These are phyloP conservation scores for Haplographium delicatum DNA, from an alignment of 495 filamentous ascomycete species.

Conservation along the genomic window DNA sequence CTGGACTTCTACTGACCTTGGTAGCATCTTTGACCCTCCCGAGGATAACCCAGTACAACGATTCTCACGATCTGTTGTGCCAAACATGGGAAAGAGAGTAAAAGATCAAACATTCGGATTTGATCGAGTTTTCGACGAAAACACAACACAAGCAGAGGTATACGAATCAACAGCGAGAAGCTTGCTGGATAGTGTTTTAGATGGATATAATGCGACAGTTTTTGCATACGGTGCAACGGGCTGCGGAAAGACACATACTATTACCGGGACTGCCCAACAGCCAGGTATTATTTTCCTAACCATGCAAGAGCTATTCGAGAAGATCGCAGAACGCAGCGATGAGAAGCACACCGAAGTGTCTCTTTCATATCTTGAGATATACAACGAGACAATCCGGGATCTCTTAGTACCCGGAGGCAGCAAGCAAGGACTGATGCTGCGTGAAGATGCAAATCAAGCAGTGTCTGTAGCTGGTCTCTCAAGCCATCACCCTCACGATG, in stretches of 20 bases:
- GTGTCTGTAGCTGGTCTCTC: conserved; percentile 91
- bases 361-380: conserved; percentile 96
- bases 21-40: conserved; percentile 92
- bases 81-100: conserved; percentile 76
- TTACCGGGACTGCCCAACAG: conserved; percentile 88
- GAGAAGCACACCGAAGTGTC: conserved; percentile 89
- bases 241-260: conserved; percentile 98
- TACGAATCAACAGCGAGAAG: conserved; percentile 90
- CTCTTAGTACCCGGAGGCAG: conserved; percentile 80
- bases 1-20: conserved; percentile 18
- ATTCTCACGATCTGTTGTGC: conserved; percentile 77
- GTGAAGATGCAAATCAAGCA: conserved; percentile 89
- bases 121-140: conserved; percentile 96
- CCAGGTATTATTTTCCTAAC: conserved; percentile 98
- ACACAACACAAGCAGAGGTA: conserved; percentile 84
- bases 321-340: conserved; percentile 75
- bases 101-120: conserved; percentile 99
- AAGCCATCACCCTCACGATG: conserved; percentile 77
- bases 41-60: conserved; percentile 94
- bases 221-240: conserved; percentile 98
- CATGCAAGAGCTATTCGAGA: conserved; percentile 97
- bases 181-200: conserved; percentile 89
- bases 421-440: conserved; percentile 85
- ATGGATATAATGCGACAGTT: conserved; percentile 98
- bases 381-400: conserved; percentile 98